Evolutionary conservation across 73 alveolate genomes (phyloP).

Genomic region (Paramecium pentaurelia): DNA sequence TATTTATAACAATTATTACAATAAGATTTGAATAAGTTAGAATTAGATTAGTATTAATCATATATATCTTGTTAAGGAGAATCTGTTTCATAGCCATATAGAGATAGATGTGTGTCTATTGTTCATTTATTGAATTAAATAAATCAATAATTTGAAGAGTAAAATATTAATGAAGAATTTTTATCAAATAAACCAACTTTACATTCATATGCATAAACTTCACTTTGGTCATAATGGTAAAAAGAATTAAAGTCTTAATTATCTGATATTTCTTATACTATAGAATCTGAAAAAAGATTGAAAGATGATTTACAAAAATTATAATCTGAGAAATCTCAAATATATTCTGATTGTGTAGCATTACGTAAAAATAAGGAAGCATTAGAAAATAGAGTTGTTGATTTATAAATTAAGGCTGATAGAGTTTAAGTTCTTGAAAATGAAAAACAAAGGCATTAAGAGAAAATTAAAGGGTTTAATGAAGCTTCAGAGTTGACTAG

Average conservation of each 20-base stretch:
- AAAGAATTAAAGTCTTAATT: neutral
- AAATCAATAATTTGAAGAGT: neutral
- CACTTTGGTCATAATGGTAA: conserved; percentile 1
- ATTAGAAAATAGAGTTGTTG: conserved; percentile 12
- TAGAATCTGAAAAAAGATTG: neutral
- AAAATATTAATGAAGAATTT: neutral
- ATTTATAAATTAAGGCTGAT: conserved; percentile 16
- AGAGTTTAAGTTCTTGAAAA: conserved; percentile 6
- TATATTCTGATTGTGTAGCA: neutral
- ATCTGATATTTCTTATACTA: neutral
- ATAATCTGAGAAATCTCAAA: neutral
- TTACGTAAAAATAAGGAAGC: conserved; percentile 2
- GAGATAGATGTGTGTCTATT: conserved; percentile 34
- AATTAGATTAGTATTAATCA: neutral
- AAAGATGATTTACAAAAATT: neutral
- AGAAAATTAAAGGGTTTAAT: conserved; percentile 1
- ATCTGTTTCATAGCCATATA: neutral
- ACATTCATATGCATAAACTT: neutral
- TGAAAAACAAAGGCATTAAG: conserved; percentile 3
- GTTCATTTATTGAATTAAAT: conserved; percentile 31
- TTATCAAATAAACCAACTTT: neutral
- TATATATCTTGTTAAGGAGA: neutral
- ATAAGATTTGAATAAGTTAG: neutral
- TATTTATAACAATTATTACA: neutral
- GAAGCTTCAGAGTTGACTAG: conserved; percentile 27